phyloP scores from a whole-genome alignment of 225 moss, liverwort and hornwort genomes.

The Sphagnum tenellum region DNA sequence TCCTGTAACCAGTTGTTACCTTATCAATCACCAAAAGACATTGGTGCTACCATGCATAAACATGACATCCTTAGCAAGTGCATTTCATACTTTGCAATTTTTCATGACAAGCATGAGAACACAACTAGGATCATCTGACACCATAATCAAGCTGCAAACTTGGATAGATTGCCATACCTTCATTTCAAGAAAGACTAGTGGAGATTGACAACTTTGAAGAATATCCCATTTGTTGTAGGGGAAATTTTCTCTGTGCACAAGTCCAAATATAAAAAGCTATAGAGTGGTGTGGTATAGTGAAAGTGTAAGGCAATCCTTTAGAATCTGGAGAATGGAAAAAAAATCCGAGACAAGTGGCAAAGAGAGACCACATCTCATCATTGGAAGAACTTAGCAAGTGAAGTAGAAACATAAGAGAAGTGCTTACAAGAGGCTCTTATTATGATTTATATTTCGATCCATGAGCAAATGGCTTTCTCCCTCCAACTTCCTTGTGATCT shows the following conservation, averaged over 20 bases:
- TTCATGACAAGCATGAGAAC: too few species aligned
- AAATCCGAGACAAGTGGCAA: too few species aligned
- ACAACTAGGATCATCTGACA: too few species aligned
- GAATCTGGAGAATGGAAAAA: too few species aligned
- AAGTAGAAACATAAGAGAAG: too few species aligned
- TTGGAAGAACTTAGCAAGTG: too few species aligned
- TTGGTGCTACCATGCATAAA: too few species aligned
- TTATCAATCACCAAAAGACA: not conserved
- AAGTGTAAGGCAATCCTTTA: not conserved
- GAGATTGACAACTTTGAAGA: conserved; percentile 83
- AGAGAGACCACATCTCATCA: too few species aligned
- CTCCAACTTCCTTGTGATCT: conserved; percentile 53
- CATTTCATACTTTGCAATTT: too few species aligned
- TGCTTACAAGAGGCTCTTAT: conserved; percentile 74
- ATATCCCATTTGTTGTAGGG: conserved; percentile 90
- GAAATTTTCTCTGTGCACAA: conserved; percentile 74
- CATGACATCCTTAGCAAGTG: too few species aligned
- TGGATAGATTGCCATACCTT: conserved; percentile 49
- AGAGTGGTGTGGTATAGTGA: not conserved
- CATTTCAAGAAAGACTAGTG: conserved; percentile 80
- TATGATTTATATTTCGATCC: conserved; percentile 49
- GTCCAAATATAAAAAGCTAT: not conserved
- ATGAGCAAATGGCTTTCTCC: conserved; percentile 30
- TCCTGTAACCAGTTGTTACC: conserved; percentile 13
- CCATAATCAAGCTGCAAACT: too few species aligned